Evolutionary conservation across 2,329 filamentous ascomycete genomes (phyloP), one percentile per base, ranked within the genome.

Genomic region (Byssothecium circinans): DNA sequence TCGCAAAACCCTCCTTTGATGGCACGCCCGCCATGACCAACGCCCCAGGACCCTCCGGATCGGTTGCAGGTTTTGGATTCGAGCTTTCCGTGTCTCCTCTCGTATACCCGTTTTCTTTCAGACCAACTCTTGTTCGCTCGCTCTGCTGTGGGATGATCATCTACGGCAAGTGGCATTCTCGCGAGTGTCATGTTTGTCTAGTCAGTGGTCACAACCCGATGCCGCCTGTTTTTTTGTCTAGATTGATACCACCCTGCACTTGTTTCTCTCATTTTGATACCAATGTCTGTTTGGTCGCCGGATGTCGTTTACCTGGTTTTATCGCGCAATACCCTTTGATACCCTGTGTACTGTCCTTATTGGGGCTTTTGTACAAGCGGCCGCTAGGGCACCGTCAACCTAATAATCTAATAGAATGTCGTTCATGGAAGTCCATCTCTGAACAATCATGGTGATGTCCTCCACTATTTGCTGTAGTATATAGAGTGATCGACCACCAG

Each of bases 241-340:
- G 69, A 71, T 70, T 73, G 70, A 71, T 72, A 72, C 68, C 70
- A 73, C 69, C 67, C 52, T 69, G 62, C 65, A 64, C 54, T 60
- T 66, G 58, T 64, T 47, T 68, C 56, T 67, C 58, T 66, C 58
- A 45, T 68, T 68, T 70, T 70, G 67, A 67, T 71, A 69, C 66
- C 68, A 69, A 54, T 60, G 59, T 61, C 53, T 61, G 54, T 52
- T 56, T 58, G 60, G 56, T 61, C 54, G 53, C 51, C 51, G 57
- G 57, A 58, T 62, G 60, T 68, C 61, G 56, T 57, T 62, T 56
- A 47, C 34, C 25, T 54, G 39, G 40, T 44, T 59, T 70, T 62
- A 62, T 59, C 59, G 67, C 67, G 61, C 49, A 69, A 72, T 70
- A 70, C 67, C 68, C 67, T 65, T 60, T 66, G 67, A 71, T 72